Evolutionary conservation across 176 grass and related monocot genomes (phyloP), one percentile per base, ranked within the genome.

Genomic region (Triticum urartu): DNA sequence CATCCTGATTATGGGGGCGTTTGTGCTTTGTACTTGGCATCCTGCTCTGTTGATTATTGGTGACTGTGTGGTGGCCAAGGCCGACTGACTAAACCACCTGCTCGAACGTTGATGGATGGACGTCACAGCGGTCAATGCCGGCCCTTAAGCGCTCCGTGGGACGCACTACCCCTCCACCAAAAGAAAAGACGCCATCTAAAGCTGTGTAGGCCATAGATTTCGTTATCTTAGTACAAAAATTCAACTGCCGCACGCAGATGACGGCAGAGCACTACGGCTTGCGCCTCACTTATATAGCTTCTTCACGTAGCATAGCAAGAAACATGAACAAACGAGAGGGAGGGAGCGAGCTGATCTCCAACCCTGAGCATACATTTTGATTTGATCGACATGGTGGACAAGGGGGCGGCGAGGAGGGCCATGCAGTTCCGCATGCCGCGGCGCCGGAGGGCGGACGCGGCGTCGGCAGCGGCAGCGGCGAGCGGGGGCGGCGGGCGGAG

Each of bases 141-240:
- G 13, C 78, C 83, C 73, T 70, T 88, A 48, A 68, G 72, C 17
- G 34, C 80, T n/a, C 69, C 88, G 68, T 85, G 43, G 77, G 88
- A 28, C 87, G 43, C 17, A 47, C 4, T 35, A 60, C 26, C 88
- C 83, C 77, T 86, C 20, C 7, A 32, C 26, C 59, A 34, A 48
- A 70, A 81, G 28, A 85, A 52, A 69, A 85, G 79, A 30, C 83
- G 4, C n/a, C 70, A 47, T 73, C 39, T 72, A 12, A 72, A 24
- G 69, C 11, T 72, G 2, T 12, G 2, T 71, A 34, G 15, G 64
- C 22, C 3, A 25, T 43, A 72, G 21, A 72, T n/a, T 73, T 11
- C 0, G 24, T 43, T 72, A 43, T 70, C 33, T 39, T 42, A 0
- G 54, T 28, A 74, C 18, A 11, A 17, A 54, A 54, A 17, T 75